Base-by-base conservation (phyloP, 1,284 basidiomycete genomes). In the Marasmius sp. region DNA sequence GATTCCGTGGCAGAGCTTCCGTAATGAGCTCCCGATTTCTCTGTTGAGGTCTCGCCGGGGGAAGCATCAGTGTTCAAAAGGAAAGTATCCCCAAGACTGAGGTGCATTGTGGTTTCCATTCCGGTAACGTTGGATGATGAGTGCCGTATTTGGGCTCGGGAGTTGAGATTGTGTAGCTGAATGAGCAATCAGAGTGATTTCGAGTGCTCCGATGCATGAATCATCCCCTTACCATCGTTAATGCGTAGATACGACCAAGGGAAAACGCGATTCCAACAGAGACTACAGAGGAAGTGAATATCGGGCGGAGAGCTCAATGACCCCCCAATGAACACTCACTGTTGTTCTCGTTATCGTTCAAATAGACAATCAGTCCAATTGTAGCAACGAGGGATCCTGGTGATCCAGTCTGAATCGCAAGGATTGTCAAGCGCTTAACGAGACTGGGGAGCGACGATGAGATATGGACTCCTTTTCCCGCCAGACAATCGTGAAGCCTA, bases 181-280 rank as follows among this genome's bases (percentile, higher is more conserved):
- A n/a, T 12, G 41, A n/a, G 6, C 3, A n/a, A 20, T 8, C 45
- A 47, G 20, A 47, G 2, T 47, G 3, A 47, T 18, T 20, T 20
- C n/a, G 16, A 47, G 20, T 18, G 45, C n/a, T n/a, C 2, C 41
- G 2, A 43, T n/a, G 45, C 3, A 47, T 5, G 20, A 47, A 20
- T n/a, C 16, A 47, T 43, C 41, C 41, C n/a, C 11, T 47, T n/a
- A 47, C 45, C 45, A 47, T 47, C 2, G 45, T 47, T 20, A 47
- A 47, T 1, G 45, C 45, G 16, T 47, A 47, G 45, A 47, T 47
- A 38, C 52, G 52, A 36, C 52, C 52, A 34, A 54, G 37, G n/a
- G 52, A 37, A 18, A 54, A 54, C 16, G 34, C 52, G n/a, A 54
- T 54, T 9, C 52, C 52, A 18, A 54, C 52, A 37, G 52, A 54